Base-by-base conservation (phyloP, 352 stramenopile species). In the Pythium graminicola region DNA sequence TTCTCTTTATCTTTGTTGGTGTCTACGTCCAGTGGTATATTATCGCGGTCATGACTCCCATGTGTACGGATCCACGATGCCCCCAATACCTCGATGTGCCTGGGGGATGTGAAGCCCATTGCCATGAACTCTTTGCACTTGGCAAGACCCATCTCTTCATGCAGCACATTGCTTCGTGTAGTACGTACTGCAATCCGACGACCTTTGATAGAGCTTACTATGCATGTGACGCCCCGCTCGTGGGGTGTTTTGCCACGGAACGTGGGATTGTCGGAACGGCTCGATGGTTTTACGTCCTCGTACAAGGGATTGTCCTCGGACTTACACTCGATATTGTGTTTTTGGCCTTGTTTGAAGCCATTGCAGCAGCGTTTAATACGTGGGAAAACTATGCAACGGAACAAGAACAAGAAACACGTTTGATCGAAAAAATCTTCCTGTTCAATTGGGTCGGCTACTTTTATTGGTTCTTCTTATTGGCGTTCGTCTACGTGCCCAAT, bases 371-470 rank as follows among this genome's bases (percentile, higher is more conserved):
- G 20, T 85, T 85, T 52, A 85, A 82, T 54, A 57, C 61, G 19
- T 85, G 73, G 73, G 73, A 85, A 59, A 85, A 82, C 59, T 85
- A 82, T 55, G 54, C 57, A 36, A 85, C 73, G 8, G 61, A 78
- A 40, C 69, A 78, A 40, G 71, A 85, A 41, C 66, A 69, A 47
- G 70, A 81, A 51, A 64, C 43, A n/a, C 67, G 71, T 1, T 69
- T 65, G 50, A 72, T 82, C 36, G 69, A 78, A 24, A 82, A 85
- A 60, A 72, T 82, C 50, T 85, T 85, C 39, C 53, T 85, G 26
- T 85, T 85, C 73, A 78, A 81, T 63, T 85, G 73, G 71, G 71
- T 85, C 58, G 71, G 73, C 22, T 85, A 85, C 62, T 85, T 85
- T 54, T 85, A 85, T 62, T 85, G 73, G 73, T 82, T 85, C 59